Evolutionary conservation across 1,284 basidiomycete species (phyloP).

Genomic region (Rhodotorula sp.): DNA sequence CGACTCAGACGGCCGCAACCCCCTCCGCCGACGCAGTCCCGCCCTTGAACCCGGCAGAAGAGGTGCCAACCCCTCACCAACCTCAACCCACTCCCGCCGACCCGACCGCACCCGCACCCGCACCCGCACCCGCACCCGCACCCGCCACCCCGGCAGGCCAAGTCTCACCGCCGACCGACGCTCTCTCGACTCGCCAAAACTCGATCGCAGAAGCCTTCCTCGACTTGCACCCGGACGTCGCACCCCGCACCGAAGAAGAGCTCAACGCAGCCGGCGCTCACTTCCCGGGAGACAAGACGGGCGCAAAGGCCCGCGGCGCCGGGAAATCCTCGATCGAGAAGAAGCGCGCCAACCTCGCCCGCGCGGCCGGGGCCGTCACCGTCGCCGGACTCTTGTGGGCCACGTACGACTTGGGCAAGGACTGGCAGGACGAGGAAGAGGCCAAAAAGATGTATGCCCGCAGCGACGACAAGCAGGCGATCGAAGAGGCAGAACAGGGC

Average conservation of each 20-base stretch:
- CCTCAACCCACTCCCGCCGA: not conserved
- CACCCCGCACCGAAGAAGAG: slow-evolving; percentile 33
- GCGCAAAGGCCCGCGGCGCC: slow-evolving; percentile 46
- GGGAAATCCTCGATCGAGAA: slow-evolving; percentile 48
- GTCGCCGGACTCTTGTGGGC: slow-evolving; percentile 40
- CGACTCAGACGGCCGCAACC: slow-evolving; percentile 20
- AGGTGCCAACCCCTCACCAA: not conserved
- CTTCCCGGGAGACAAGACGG: slow-evolving; percentile 42
- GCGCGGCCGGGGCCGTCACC: slow-evolving; percentile 38
- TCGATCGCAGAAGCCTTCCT: slow-evolving; percentile 43
- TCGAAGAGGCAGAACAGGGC: slow-evolving; percentile 27
- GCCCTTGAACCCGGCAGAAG: slow-evolving; percentile 6
- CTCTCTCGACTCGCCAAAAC: slow-evolving; percentile 17
- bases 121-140: slow-evolving; percentile 4
- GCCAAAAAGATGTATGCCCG: slow-evolving; percentile 33
- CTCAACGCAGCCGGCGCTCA: slow-evolving; percentile 6
- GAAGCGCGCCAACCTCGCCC: slow-evolving; percentile 44
- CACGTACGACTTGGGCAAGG: slow-evolving; percentile 45
- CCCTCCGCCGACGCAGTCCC: slow-evolving; percentile 10
- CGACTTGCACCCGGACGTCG: slow-evolving; percentile 42
- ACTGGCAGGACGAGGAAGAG: slow-evolving; percentile 48
- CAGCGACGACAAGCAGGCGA: slow-evolving; percentile 39
- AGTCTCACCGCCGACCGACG: slow-evolving; percentile 16
- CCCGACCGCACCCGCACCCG: slow-evolving; percentile 2
- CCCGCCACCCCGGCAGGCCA: not conserved